Evolutionary conservation across 495 filamentous ascomycete species (phyloP), one percentile per base, ranked within the genome.

Genomic region (Aspergillus campestris): DNA sequence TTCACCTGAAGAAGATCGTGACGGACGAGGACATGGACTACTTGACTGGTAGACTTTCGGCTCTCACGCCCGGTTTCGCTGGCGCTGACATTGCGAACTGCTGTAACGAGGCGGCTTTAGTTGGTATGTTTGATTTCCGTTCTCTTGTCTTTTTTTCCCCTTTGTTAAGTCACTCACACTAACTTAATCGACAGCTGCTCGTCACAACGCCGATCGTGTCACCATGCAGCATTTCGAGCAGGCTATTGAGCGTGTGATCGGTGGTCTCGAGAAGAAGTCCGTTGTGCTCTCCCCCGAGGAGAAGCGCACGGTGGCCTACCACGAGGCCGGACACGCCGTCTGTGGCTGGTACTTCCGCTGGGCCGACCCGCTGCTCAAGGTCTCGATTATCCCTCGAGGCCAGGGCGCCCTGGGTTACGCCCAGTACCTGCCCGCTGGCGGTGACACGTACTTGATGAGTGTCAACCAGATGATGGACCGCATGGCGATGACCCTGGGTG

Each of bases 401-500:
- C 83, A 89, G 61, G 92, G 89, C 40, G 88, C 89, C 14, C 73
- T 98, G 18, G 92, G 92, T 13, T 98, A 98, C 60, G 92, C 92
- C 7, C 92, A 98, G 64, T 95, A 95, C 61, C 76, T 98, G n/a
- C 92, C 92, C 3, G 67, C 81, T 2, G 79, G 83, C 29, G 66
- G 66, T 33, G 92, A 98, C 59, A 86, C 85, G 24, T 96, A 96
- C 64, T 77, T 97, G 42, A 86, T 98, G 89, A 95, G 81, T 51
- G 82, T 87, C 51, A 83, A 90, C 63, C 92, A 98, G 70, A 71
- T 98, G 24, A 96, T 96, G 90, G 92, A 98, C 65, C 88, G 94
- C 48, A 98, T 98, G 94, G 92, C 94, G 49, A 98, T 98, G 92
- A 95, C 92, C 12, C 80, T 98, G 33, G 92, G 86, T 53, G 92